Evolutionary conservation across 2,329 filamentous ascomycete genomes (phyloP).

Genomic region (Fusarium coffeatum): DNA sequence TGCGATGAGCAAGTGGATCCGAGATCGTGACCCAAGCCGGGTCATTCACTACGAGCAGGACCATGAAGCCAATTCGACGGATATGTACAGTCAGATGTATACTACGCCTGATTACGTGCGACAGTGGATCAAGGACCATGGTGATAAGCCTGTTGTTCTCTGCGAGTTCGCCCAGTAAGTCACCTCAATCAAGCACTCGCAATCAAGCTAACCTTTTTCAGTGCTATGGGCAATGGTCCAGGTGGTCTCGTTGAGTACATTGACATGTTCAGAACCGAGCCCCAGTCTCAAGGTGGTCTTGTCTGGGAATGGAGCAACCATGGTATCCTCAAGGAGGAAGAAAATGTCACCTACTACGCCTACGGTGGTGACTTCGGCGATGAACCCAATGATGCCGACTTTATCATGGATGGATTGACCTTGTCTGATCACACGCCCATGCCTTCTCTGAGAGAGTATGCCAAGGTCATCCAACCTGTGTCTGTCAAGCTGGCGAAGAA

Average conservation of each 20-base stretch:
- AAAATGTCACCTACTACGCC: slow-evolving; percentile 43
- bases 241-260: slow-evolving; percentile 75
- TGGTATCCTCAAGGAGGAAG: slow-evolving; percentile 17
- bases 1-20: slow-evolving; percentile 74
- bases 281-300: slow-evolving; percentile 68
- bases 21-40: slow-evolving; percentile 63
- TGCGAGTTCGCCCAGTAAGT: slow-evolving; percentile 62
- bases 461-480: slow-evolving; percentile 28
- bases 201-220: neutral
- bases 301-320: slow-evolving; percentile 75
- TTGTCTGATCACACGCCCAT: slow-evolving; percentile 25
- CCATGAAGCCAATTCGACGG: slow-evolving; percentile 65
- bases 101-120: slow-evolving; percentile 56
- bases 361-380: slow-evolving; percentile 74
- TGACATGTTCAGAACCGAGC: slow-evolving; percentile 69
- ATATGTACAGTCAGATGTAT: slow-evolving; percentile 77
- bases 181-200: rapidly evolving
- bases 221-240: slow-evolving; percentile 78
- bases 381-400: slow-evolving; percentile 68
- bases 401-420: slow-evolving; percentile 66
- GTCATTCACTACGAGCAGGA: slow-evolving; percentile 76
- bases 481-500: neutral
- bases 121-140: slow-evolving; percentile 1
- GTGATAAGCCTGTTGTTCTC: slow-evolving; percentile 65
- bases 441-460: slow-evolving; percentile 23